A percentile compares a stretch with the other conserved stretches of the same genome.
phyloP scores from a whole-genome alignment of 1,284 basidiomycete species.

The Quambalaria eucalypti region DNA sequence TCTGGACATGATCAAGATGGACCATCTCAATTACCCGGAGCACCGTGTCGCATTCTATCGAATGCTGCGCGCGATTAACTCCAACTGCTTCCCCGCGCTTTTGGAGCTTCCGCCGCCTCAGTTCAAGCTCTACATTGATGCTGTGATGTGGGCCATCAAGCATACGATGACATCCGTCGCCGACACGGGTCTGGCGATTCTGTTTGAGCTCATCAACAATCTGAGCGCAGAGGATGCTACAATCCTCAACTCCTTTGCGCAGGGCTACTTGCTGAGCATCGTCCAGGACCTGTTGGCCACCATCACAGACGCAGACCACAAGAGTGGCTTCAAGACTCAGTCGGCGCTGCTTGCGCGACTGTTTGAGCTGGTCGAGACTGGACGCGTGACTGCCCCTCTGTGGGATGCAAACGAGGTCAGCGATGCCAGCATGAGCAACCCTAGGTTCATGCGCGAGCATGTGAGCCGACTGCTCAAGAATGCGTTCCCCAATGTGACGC shows the following conservation, averaged over 20 bases:
- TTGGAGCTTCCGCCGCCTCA: slow-evolving; percentile 77
- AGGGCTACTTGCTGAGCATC: slow-evolving; percentile 84
- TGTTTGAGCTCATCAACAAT: slow-evolving; percentile 90
- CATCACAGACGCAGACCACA: slow-evolving; percentile 94
- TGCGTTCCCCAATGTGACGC: slow-evolving; percentile 41
- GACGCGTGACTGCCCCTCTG: slow-evolving; percentile 71
- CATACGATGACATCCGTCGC: slow-evolving; percentile 99
- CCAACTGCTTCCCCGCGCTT: slow-evolving; percentile 92
- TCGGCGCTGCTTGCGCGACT: slow-evolving; percentile 63
- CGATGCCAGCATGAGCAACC: slow-evolving; percentile 70
- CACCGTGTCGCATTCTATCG: slow-evolving; percentile 97
- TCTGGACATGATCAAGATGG: slow-evolving; percentile 96
- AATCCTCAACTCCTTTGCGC: slow-evolving; percentile 74
- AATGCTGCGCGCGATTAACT: slow-evolving; percentile 82
- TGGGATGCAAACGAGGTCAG: slow-evolving; percentile 66
- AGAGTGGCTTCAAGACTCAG: slow-evolving; percentile 59
- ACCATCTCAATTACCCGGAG: slow-evolving; percentile 95
- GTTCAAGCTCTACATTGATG: slow-evolving; percentile 98
- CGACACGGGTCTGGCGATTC: slow-evolving; percentile 73
- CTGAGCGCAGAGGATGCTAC: slow-evolving; percentile 71
- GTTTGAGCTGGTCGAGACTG: slow-evolving; percentile 83
- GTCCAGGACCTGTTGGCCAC: slow-evolving; percentile 96
- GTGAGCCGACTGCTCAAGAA: slow-evolving; percentile 61
- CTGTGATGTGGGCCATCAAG: slow-evolving; percentile 98
- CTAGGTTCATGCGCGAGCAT: slow-evolving; percentile 76